Evolutionary conservation across 1,284 basidiomycete species (phyloP).

Genomic region (Irpex sp.): DNA sequence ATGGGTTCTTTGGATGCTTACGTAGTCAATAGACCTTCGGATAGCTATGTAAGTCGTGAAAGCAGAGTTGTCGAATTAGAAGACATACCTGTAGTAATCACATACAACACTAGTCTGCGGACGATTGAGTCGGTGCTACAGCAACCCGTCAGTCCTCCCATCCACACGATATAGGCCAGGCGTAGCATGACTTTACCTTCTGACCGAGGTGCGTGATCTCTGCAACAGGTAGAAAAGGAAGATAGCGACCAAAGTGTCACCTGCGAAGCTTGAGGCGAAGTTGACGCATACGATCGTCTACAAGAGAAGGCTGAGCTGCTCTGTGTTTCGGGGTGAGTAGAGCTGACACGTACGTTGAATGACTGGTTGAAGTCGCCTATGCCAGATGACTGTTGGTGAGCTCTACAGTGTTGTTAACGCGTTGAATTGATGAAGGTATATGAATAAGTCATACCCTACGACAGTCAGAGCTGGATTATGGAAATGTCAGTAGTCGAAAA

Average conservation of each 20-base stretch:
- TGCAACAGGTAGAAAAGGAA: conserved; percentile 8
- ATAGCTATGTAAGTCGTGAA: neutral
- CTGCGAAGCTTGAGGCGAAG: conserved; percentile 4
- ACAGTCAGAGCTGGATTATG: neutral
- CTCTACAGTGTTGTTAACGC: neutral
- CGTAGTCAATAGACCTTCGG: conserved; percentile 9
- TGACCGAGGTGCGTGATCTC: neutral
- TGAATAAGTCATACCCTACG: neutral
- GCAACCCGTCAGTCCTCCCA: too few species aligned
- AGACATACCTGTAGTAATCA: conserved; percentile 13
- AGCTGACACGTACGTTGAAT: neutral
- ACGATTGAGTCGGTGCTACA: conserved; percentile 9
- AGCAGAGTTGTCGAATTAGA: neutral
- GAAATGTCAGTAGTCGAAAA: neutral
- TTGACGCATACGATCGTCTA: conserved; percentile 9
- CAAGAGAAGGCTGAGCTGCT: neutral
- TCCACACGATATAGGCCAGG: too few species aligned
- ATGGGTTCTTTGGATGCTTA: neutral
- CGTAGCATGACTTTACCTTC: conserved; percentile 3
- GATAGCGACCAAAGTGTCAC: conserved; percentile 7
- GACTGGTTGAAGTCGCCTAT: neutral
- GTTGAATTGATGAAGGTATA: neutral
- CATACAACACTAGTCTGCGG: neutral
- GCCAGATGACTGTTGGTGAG: neutral
- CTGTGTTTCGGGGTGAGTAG: neutral